Percentiles rank a stretch among this genome's conserved stretches.
phyloP scores from a whole-genome alignment of 73 alveolate species.

The Loxodes magnus region DNA sequence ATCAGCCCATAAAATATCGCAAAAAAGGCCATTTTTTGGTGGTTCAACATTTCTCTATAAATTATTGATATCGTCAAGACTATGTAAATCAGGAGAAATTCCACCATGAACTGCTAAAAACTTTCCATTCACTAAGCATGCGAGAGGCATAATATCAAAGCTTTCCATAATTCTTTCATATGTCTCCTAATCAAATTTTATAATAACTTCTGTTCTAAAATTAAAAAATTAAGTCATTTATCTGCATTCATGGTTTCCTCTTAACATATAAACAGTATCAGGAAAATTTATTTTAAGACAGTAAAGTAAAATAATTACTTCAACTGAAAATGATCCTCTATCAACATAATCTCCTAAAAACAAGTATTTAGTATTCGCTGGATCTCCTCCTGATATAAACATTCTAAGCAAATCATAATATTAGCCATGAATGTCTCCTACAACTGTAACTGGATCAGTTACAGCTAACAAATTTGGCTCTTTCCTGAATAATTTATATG shows the following conservation, averaged over 20 bases:
- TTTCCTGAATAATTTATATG: conserved; percentile 40
- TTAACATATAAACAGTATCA: conserved; percentile 48
- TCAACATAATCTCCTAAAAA: conserved; percentile 89
- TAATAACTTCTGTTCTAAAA: conserved; percentile 61
- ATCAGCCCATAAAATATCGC: conserved; percentile 68
- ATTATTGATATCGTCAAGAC: conserved; percentile 25
- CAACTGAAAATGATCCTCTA: conserved; percentile 87
- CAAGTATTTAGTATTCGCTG: conserved; percentile 76
- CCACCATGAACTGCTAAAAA: conserved; percentile 82
- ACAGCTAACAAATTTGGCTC: conserved; percentile 81
- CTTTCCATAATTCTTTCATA: conserved; percentile 44
- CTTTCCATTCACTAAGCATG: conserved; percentile 57
- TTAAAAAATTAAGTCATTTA: conserved; percentile 72
- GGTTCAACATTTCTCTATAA: conserved; percentile 60
- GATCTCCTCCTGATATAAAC: conserved; percentile 85
- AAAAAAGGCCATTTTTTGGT: conserved; percentile 60
- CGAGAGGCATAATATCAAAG: conserved; percentile 77
- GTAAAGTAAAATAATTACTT: conserved; percentile 62
- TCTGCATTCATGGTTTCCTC: no score
- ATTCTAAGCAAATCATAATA: conserved; percentile 80
- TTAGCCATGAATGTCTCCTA: no score
- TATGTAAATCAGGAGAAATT: conserved; percentile 68
- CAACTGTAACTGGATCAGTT: conserved; percentile 80
- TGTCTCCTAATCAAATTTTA: conserved; percentile 40
- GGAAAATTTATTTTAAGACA: conserved; percentile 68